Evolutionary conservation across 108 stramenopile genomes (phyloP), one percentile per base, ranked within the genome.

Genomic region (Conticribra guillardii): DNA sequence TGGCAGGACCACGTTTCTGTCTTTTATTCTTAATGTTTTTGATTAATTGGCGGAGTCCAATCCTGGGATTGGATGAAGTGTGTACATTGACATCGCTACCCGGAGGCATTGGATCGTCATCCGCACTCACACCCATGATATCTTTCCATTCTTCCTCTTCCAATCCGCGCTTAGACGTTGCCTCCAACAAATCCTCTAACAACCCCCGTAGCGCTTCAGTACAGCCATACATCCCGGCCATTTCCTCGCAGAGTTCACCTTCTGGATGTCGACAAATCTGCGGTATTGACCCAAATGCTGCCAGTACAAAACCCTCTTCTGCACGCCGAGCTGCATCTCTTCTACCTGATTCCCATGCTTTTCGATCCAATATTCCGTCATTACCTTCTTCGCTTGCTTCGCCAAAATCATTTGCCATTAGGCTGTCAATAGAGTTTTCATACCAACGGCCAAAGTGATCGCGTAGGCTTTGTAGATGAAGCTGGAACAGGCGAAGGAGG

Each of bases 151-250:
- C 81, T 19, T 73, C 73, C 53, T 82, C 84, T 17, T 84, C 73
- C 30, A 81, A 73, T 64, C 47, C 73, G 21, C 74, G 70, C 37
- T 70, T 29, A 31, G 69, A 30, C 22, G 87, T 91, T 33, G 82
- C 73, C 46, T 87, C 85, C 48, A 84, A 68, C 89, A 94, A 90
- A 57, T 94, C 93, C 29, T 80, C 61, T 8, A 94, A 44, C 67
- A 94, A 74, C 16, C 90, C 93, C 19, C 79, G 53, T 27, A 89
- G 61, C 17, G 75, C 65, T 27, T 53, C 47, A 1, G 67, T 34
- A 58, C 76, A 88, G 51, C 79, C 69, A 50, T 85, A 91, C 46
- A 79, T 24, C 11, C 37, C 48, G 7, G 34, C 22, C 26, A 83
- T 57, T 30, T 73, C 62, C 37, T 45, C 62, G 47, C 58, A 66